Evolutionary conservation across 2,329 filamentous ascomycete genomes (phyloP).

Genomic region (Fusarium praegraminearum): DNA sequence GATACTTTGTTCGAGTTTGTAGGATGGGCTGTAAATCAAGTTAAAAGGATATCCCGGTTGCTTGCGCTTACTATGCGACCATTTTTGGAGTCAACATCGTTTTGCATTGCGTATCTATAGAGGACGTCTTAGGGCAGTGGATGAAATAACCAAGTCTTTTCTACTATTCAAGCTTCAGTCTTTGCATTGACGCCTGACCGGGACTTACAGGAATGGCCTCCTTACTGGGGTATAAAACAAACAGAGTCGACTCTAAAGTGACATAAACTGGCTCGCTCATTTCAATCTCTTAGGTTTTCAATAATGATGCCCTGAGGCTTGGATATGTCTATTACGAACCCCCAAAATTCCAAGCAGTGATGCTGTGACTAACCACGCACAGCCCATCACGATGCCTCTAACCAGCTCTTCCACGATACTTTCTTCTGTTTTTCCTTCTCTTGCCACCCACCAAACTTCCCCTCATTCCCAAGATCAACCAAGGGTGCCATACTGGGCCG

Average conservation of each 20-base stretch:
- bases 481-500: conserved; percentile 74
- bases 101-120: not conserved
- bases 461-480: conserved; percentile 60
- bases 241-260: not conserved
- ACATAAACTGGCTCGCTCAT: no score
- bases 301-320: not conserved
- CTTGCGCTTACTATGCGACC: not conserved
- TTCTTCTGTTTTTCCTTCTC: conserved; percentile 28
- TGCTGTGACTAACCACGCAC: not conserved
- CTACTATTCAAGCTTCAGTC: not conserved
- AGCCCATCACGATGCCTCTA: conserved; percentile 12
- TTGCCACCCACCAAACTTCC: conserved; percentile 46
- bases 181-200: not conserved
- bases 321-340: not conserved
- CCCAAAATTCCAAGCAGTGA: not conserved
- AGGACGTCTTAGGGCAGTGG: not conserved
- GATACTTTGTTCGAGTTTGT: conserved; percentile 19
- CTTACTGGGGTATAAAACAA: not conserved
- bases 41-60: conserved; percentile 13
- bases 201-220: not conserved
- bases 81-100: not conserved
- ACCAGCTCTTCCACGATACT: conserved; percentile 39
- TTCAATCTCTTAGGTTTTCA: not conserved
- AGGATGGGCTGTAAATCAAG: conserved; percentile 13
- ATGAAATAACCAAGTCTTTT: not conserved